Percentiles rank a stretch among this genome's conserved stretches.
phyloP scores from a whole-genome alignment of 495 filamentous ascomycete genomes.

The Cladorrhinum samala region DNA sequence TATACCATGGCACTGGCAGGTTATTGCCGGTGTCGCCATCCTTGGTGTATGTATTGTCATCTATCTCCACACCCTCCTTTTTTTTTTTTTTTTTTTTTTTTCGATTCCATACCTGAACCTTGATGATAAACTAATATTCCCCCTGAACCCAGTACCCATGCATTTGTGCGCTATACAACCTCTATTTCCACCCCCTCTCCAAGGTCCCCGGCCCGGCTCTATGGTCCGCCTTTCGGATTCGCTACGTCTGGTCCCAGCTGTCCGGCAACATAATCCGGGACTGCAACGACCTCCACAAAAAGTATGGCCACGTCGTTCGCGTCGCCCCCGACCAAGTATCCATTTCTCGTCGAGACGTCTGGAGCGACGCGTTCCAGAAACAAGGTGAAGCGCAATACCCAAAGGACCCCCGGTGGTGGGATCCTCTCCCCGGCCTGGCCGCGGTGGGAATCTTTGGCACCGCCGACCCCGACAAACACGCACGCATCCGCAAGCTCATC shows the following conservation, averaged over 20 bases:
- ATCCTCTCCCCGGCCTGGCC: background rate
- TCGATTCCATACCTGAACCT: no score
- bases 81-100: no score
- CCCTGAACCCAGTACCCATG: no score
- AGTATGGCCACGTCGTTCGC: background rate
- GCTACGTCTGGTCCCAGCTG: background rate
- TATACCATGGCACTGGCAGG: background rate
- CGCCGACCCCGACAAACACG: slow-evolving; percentile 1
- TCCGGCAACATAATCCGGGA: background rate
- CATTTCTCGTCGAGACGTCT: background rate
- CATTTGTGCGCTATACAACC: no score
- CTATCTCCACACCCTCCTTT: no score
- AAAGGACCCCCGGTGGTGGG: slow-evolving; percentile 11
- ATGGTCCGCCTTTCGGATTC: background rate
- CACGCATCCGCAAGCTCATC: background rate
- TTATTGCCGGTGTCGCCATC: background rate
- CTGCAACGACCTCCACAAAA: background rate
- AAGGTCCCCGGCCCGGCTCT: background rate
- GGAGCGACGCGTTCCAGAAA: background rate
- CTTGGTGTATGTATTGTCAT: no score
- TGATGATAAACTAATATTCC: no score
- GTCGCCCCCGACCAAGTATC: background rate
- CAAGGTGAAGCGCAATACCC: background rate
- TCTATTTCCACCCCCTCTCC: slow-evolving; percentile 3
- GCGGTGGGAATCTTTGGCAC: slow-evolving; percentile 1